Conservation (phyloP, 1,139 yeast genomes). For the Schizosaccharomyces versatilis region DNA sequence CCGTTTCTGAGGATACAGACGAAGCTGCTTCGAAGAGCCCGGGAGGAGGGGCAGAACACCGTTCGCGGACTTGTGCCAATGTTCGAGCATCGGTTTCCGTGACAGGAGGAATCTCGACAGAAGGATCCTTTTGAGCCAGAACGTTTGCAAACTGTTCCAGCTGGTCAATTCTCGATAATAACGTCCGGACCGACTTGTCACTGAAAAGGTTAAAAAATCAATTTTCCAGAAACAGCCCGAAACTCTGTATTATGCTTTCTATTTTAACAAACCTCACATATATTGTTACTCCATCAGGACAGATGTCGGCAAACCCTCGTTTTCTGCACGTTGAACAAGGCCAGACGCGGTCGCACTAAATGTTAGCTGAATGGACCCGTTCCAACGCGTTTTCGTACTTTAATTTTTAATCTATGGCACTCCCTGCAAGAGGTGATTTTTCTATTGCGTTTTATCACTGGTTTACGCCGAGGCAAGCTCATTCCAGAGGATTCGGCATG, state of each 20-base stretch:
- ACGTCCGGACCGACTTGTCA: neutral
- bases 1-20: neutral
- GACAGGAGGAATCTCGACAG: neutral
- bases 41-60: neutral
- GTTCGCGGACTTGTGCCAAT: neutral
- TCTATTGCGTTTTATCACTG: neutral
- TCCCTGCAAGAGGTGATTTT: constrained; percentile 1
- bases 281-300: neutral
- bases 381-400: neutral
- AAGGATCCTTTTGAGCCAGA: neutral
- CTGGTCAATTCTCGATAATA: neutral
- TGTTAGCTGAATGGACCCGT: neutral
- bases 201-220: neutral
- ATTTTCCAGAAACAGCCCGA: neutral
- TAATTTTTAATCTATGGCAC: neutral
- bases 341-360: constrained; percentile 2
- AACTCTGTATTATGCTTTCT: neutral
- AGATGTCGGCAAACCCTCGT: neutral
- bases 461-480: neutral
- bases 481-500: neutral
- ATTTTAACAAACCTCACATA: neutral
- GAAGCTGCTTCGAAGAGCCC: neutral
- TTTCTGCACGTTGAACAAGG: neutral
- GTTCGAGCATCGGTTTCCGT: neutral
- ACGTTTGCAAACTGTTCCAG: neutral